These are phyloP conservation scores for Podaxis sp. DNA, from an alignment of 768 basidiomycete genomes.

Conservation along the genomic window DNA sequence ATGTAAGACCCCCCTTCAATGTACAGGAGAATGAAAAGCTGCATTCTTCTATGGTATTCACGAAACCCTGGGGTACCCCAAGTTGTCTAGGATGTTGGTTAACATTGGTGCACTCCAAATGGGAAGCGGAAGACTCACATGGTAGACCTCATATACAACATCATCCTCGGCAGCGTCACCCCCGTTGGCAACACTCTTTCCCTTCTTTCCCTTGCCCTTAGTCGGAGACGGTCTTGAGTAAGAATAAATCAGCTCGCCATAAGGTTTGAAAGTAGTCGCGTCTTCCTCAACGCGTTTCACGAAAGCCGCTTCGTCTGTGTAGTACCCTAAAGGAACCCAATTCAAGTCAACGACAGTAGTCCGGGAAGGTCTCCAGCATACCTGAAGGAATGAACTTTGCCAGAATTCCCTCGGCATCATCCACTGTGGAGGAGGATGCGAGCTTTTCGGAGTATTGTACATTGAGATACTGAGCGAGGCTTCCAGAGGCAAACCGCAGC, in stretches of 20 bases:
- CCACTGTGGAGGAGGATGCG: slow-evolving; percentile 64
- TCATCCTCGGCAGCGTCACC: slow-evolving; percentile 39
- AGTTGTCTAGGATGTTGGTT: slow-evolving; percentile 54
- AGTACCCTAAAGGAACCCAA: slow-evolving; percentile 54
- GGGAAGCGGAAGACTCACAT: slow-evolving; percentile 53
- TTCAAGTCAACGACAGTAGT: neutral
- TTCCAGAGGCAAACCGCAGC: slow-evolving; percentile 88
- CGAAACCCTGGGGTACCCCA: slow-evolving; percentile 86
- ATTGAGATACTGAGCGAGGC: slow-evolving; percentile 72
- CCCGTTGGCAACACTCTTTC: slow-evolving; percentile 26
- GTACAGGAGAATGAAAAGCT: slow-evolving; percentile 90
- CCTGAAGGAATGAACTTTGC: slow-evolving; percentile 77
- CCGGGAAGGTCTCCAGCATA: slow-evolving; percentile 25
- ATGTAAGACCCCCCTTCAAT: slow-evolving; percentile 97
- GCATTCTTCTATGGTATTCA: slow-evolving; percentile 91
- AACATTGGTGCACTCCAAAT: neutral
- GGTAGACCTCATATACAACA: slow-evolving; percentile 87
- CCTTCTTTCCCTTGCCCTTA: slow-evolving; percentile 57
- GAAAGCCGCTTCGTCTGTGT: slow-evolving; percentile 68
- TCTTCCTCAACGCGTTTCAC: slow-evolving; percentile 72
- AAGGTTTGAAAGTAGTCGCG: slow-evolving; percentile 73
- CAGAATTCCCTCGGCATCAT: slow-evolving; percentile 82
- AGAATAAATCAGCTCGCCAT: slow-evolving; percentile 71
- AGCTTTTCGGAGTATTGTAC: slow-evolving; percentile 71
- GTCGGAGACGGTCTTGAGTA: slow-evolving; percentile 63